Percentiles rank a stretch among this genome's conserved stretches.
Conservation (phyloP, 345 rosid genomes). For the Pistacia atlantica region DNA sequence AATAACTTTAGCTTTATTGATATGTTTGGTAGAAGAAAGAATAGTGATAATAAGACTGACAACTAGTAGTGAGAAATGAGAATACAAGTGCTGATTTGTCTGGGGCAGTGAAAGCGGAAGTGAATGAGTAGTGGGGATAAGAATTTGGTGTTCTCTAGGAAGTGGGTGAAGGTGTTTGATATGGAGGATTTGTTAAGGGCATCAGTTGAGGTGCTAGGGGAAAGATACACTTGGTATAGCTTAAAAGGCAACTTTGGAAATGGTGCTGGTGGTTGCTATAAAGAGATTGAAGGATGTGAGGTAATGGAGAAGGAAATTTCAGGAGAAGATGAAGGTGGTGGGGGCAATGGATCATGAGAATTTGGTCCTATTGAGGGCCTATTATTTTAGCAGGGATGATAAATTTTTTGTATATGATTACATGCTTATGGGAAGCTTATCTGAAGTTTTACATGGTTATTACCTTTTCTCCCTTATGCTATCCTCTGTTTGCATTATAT, state of each 20-base stretch:
- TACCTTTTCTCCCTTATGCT: background rate
- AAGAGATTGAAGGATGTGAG: constrained; percentile 84
- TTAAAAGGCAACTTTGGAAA: constrained; percentile 79
- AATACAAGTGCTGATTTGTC: constrained; percentile 16
- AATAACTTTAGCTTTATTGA: constrained; percentile 44
- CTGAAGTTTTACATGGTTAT: constrained; percentile 72
- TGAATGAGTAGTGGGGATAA: constrained; percentile 37
- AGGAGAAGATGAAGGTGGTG: constrained; percentile 64
- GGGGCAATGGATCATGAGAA: constrained; percentile 72
- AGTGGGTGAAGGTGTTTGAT: constrained; percentile 52
- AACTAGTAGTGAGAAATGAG: constrained; percentile 28
- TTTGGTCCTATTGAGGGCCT: constrained; percentile 62
- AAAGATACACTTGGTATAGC: constrained; percentile 90
- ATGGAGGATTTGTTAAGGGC: constrained; percentile 88
- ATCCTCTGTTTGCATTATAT: constrained; percentile 10
- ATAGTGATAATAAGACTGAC: constrained; percentile 26
- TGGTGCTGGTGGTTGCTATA: constrained; percentile 75
- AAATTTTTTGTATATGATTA: constrained; percentile 71
- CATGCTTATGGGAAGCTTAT: constrained; percentile 77
- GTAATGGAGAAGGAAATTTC: constrained; percentile 67
- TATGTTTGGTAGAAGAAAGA: constrained; percentile 44
- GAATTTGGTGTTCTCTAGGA: constrained; percentile 72
- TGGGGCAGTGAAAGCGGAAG: constrained; percentile 10
- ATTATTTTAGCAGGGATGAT: constrained; percentile 58
- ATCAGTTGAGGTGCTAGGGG: constrained; percentile 95